Percentiles rank a stretch among this genome's conserved stretches.
Evolutionary conservation across 169 alveolate genomes (phyloP).

Genomic region (Amoebophrya sp.): DNA sequence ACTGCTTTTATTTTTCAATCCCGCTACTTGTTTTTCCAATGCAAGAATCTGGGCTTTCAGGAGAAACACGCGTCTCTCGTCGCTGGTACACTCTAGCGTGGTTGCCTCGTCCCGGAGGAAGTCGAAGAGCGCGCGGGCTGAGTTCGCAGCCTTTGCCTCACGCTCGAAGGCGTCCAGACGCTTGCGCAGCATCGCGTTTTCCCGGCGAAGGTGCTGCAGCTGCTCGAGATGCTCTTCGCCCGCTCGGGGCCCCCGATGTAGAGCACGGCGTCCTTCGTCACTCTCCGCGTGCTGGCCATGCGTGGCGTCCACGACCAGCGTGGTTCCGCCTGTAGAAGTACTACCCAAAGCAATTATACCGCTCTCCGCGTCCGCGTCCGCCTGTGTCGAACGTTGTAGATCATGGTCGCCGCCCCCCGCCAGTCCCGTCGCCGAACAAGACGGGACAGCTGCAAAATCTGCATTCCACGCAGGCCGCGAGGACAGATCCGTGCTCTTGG

Average conservation of each 20-base stretch:
- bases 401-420: no score
- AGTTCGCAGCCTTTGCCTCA: not conserved
- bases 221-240: no score
- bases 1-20: not conserved
- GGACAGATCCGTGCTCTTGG: no score
- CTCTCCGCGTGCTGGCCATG: no score
- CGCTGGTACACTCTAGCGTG: not conserved
- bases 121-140: not conserved
- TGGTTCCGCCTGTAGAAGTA: no score
- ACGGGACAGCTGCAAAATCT: not conserved
- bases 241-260: no score
- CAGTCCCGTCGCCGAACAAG: no score
- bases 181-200: not conserved
- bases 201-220: not conserved
- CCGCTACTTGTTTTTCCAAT: not conserved
- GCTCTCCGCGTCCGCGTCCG: no score
- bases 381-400: no score
- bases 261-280: no score
- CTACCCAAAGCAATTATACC: no score
- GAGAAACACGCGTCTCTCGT: not conserved
- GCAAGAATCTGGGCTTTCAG: not conserved
- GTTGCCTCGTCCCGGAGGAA: not conserved
- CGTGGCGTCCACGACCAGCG: no score
- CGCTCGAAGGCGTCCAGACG: not conserved
- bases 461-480: not conserved